A percentile compares a stretch with the other conserved stretches of the same genome.
These are phyloP conservation scores for Alternaria sp. DNA, from an alignment of 2,329 filamentous ascomycete genomes.

Conservation along the genomic window DNA sequence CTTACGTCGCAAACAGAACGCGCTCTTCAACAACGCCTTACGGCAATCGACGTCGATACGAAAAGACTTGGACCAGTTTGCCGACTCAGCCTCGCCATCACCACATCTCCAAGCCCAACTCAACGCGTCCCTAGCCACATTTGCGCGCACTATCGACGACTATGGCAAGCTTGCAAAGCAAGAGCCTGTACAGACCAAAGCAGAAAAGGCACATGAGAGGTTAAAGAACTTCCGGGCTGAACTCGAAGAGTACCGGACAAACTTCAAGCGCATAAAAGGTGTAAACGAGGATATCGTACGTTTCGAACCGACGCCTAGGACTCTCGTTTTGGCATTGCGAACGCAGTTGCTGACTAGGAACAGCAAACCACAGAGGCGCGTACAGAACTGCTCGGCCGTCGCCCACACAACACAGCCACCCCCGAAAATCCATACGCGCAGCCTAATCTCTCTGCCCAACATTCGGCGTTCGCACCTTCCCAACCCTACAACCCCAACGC, in stretches of 20 bases:
- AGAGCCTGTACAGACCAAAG: constrained; percentile 88
- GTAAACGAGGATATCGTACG: constrained; percentile 75
- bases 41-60: constrained; percentile 84
- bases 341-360: constrained; percentile 5
- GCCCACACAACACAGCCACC: constrained; percentile 77
- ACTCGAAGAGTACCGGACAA: constrained; percentile 77
- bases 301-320: constrained; percentile 3
- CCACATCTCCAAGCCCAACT: constrained; percentile 65
- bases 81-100: constrained; percentile 64
- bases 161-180: constrained; percentile 85
- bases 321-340: not conserved
- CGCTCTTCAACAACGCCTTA: constrained; percentile 83
- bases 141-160: constrained; percentile 90
- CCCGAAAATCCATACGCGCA: constrained; percentile 91
- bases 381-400: constrained; percentile 81
- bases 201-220: constrained; percentile 86
- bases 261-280: constrained; percentile 78
- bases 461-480: constrained; percentile 42
- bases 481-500: constrained; percentile 37
- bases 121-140: constrained; percentile 69
- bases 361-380: constrained; percentile 71
- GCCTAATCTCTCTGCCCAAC: constrained; percentile 25
- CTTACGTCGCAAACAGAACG: constrained; percentile 64
- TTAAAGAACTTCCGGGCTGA: constrained; percentile 85
- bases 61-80: constrained; percentile 75